Evolutionary conservation across 2,329 filamentous ascomycete genomes (phyloP).

Genomic region (Penicillium sclerotigenum): DNA sequence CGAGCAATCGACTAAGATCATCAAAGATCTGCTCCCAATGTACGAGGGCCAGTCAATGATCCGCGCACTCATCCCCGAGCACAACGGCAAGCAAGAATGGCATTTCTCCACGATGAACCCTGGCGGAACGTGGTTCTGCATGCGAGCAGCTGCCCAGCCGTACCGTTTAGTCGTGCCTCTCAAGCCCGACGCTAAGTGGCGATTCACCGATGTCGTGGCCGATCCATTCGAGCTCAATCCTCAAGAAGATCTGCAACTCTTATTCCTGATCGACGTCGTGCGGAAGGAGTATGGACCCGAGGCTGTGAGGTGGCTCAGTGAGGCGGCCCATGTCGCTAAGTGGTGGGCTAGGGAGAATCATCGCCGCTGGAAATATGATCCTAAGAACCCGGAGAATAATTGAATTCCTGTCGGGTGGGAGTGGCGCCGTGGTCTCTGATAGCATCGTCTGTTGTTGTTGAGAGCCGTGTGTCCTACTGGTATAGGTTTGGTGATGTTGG

Average conservation of each 20-base stretch:
- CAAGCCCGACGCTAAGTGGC: constrained; percentile 62
- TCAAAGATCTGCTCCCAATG: constrained; percentile 42
- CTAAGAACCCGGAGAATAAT: not conserved
- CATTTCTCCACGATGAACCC: constrained; percentile 38
- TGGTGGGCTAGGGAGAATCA: constrained; percentile 42
- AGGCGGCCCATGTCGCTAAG: constrained; percentile 35
- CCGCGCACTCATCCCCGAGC: constrained; percentile 36
- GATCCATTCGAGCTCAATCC: constrained; percentile 37
- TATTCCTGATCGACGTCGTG: constrained; percentile 27
- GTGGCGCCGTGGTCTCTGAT: not conserved
- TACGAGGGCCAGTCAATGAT: constrained; percentile 50
- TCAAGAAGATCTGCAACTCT: constrained; percentile 32
- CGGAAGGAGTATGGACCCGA: constrained; percentile 29
- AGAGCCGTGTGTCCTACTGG: not conserved
- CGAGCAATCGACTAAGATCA: constrained; percentile 30
- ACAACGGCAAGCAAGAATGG: constrained; percentile 37
- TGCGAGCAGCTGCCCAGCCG: constrained; percentile 72
- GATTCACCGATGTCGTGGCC: constrained; percentile 35
- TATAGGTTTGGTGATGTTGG: not conserved
- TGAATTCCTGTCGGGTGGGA: not conserved
- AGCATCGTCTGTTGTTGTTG: not conserved
- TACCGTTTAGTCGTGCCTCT: constrained; percentile 70
- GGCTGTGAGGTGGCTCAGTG: constrained; percentile 34
- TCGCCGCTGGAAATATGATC: constrained; percentile 19
- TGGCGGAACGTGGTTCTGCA: constrained; percentile 51